Conservation (phyloP, 768 basidiomycete genomes). For the Hemileccinum impolitum region DNA sequence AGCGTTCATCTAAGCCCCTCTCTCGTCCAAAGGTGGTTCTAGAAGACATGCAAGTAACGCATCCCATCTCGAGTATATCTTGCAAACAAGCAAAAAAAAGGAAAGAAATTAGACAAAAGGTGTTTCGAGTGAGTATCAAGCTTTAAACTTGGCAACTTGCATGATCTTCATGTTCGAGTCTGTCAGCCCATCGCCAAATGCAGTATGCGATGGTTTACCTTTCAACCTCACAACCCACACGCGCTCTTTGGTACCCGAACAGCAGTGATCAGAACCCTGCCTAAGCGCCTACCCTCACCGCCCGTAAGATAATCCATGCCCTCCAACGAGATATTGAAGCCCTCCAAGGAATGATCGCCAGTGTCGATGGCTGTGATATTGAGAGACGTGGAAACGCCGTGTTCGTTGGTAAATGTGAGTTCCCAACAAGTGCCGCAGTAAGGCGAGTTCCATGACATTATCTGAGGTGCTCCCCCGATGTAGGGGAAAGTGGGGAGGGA, state of each 20-base stretch:
- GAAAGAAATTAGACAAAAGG: background rate
- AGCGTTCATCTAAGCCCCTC: background rate
- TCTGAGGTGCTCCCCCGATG: slow-evolving; percentile 53
- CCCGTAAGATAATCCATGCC: slow-evolving; percentile 37
- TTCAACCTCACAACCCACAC: slow-evolving; percentile 11
- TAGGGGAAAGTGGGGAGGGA: slow-evolving; percentile 55
- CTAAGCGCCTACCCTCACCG: slow-evolving; percentile 24
- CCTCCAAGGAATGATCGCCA: slow-evolving; percentile 23
- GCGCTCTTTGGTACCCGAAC: slow-evolving; percentile 10
- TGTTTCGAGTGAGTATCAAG: background rate
- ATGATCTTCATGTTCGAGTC: background rate
- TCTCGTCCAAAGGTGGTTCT: background rate
- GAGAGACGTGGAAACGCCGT: slow-evolving; percentile 35
- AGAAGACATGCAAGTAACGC: background rate
- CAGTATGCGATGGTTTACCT: background rate
- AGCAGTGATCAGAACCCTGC: slow-evolving; percentile 24
- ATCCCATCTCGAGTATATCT: background rate
- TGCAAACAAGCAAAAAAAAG: background rate
- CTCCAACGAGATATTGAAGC: slow-evolving; percentile 36
- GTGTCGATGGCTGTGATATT: slow-evolving; percentile 53
- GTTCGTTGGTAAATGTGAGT: slow-evolving; percentile 40
- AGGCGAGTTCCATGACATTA: slow-evolving; percentile 49
- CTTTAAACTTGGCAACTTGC: background rate
- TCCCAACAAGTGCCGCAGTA: slow-evolving; percentile 62
- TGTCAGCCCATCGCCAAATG: background rate